These are phyloP conservation scores for Kurtzmaniella quercitrusa DNA, from an alignment of 1,139 yeast genomes.

Conservation along the genomic window DNA sequence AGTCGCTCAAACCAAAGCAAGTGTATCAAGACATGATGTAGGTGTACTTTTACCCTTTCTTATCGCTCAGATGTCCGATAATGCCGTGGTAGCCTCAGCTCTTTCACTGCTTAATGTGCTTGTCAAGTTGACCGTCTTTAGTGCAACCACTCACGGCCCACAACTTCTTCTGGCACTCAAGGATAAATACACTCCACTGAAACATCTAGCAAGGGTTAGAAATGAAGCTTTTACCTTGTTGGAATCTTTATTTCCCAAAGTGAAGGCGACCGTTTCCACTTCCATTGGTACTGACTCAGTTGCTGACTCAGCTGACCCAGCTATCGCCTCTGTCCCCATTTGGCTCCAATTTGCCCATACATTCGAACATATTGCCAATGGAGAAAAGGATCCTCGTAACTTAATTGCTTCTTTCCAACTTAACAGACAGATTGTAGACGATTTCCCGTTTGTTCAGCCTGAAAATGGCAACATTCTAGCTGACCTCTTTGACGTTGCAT, in stretches of 20 bases:
- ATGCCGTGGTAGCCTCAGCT: slow-evolving; percentile 47
- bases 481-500: slow-evolving; percentile 79
- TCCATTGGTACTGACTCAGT: background rate
- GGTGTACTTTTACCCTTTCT: slow-evolving; percentile 65
- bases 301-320: background rate
- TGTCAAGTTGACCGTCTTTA: slow-evolving; percentile 45
- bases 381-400: slow-evolving; percentile 94
- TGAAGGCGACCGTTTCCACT: background rate
- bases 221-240: slow-evolving; percentile 44
- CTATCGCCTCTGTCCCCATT: slow-evolving; percentile 17
- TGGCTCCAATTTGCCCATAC: slow-evolving; percentile 39
- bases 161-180: slow-evolving; percentile 38
- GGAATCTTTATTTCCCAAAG: slow-evolving; percentile 1
- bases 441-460: slow-evolving; percentile 34
- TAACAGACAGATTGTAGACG: slow-evolving; percentile 44
- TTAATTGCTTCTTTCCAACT: slow-evolving; percentile 65
- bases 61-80: slow-evolving; percentile 63
- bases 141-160: slow-evolving; percentile 7
- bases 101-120: slow-evolving; percentile 54
- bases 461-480: slow-evolving; percentile 27
- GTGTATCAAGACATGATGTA: slow-evolving; percentile 57
- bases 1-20: slow-evolving; percentile 30
- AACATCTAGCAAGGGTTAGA: slow-evolving; percentile 63
- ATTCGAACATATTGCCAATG: slow-evolving; percentile 67
- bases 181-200: slow-evolving; percentile 54